A percentile compares a stretch with the other conserved stretches of the same genome.
phyloP scores from a whole-genome alignment of 2,329 filamentous ascomycete genomes.

The Aspergillus ochraceus region DNA sequence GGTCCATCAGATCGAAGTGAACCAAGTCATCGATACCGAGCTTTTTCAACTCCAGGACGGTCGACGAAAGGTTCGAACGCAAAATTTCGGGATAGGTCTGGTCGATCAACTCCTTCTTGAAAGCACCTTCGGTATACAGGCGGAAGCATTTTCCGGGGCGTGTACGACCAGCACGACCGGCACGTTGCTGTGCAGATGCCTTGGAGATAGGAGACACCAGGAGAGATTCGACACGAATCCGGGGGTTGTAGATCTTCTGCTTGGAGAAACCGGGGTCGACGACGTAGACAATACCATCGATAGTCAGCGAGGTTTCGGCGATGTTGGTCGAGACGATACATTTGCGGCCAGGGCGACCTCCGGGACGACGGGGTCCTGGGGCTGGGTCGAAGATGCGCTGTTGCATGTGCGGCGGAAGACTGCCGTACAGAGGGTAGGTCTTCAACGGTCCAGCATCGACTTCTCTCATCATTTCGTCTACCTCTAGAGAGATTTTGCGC shows the following conservation, averaged over 20 bases:
- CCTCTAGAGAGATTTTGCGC: conserved; percentile 85
- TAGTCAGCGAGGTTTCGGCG: conserved; percentile 94
- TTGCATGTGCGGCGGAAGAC: conserved; percentile 87
- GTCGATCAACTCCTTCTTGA: conserved; percentile 97
- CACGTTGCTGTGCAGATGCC: conserved; percentile 93
- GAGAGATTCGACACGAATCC: conserved; percentile 92
- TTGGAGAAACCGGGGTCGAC: conserved; percentile 99
- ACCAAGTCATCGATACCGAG: conserved; percentile 93
- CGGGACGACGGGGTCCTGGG: conserved; percentile 68
- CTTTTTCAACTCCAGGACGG: conserved; percentile 95
- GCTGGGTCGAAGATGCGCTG: conserved; percentile 93
- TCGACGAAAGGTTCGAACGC: conserved; percentile 90
- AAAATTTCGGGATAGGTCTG: conserved; percentile 96
- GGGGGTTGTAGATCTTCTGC: conserved; percentile 98
- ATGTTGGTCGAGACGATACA: conserved; percentile 96
- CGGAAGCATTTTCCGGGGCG: conserved; percentile 98
- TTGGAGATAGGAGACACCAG: conserved; percentile 98
- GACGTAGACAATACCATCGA: conserved; percentile 98
- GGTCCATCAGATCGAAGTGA: conserved; percentile 98
- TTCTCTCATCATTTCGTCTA: conserved; percentile 87
- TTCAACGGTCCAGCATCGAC: conserved; percentile 86
- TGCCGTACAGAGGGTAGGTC: conserved; percentile 92
- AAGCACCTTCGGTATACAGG: conserved; percentile 90
- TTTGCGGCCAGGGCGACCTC: conserved; percentile 87
- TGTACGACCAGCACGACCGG: conserved; percentile 98